Evolutionary conservation across 1,284 basidiomycete species (phyloP), one percentile per base, ranked within the genome.

Genomic region (Wallemia mellicola): DNA sequence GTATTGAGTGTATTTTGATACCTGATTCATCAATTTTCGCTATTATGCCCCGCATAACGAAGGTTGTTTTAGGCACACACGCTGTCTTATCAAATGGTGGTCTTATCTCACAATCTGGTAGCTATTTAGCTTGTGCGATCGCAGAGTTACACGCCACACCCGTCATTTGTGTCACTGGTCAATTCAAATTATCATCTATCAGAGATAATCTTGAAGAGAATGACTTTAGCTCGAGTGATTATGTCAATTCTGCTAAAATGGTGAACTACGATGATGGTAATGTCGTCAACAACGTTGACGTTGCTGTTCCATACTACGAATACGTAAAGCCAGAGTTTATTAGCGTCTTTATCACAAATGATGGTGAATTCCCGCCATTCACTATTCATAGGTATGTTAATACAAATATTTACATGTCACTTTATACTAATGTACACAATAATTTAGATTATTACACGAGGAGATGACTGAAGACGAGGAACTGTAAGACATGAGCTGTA

Each of bases 21-120:
- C 91, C 92, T 38, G 92, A 96, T 71, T 86, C 85, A 19, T 86
- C 86, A 38, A 82, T 96, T 68, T 94, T 86, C 68, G 87, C 88
- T 15, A 78, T 98, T 64, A 87, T 98, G 81, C 92, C 92, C 2
- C 81, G 92, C 62, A 86, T 95, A 59, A 94, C 89, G 71, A 98
- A 98, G 72, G 83, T 96, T 63, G 80, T 95, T 62, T 76, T 95
- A 58, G 87, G 87, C 57, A 85, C 89, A 7, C 92, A 95, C 22
- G 38, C 22, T 7, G 38, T 48, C 5, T 22, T 48, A 48, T 48
- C 38, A 48, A 48, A 48, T 22, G 38, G 38, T 15, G 38, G 38
- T 5, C 5, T 48, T 15, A 48, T 48, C 14, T 7, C 38, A 11
- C 14, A 48, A n/a, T 17, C 38, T 11, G 38, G 38, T n/a, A 48